Evolutionary conservation across 2,329 filamentous ascomycete species (phyloP).

Genomic region (Alternaria sp.): DNA sequence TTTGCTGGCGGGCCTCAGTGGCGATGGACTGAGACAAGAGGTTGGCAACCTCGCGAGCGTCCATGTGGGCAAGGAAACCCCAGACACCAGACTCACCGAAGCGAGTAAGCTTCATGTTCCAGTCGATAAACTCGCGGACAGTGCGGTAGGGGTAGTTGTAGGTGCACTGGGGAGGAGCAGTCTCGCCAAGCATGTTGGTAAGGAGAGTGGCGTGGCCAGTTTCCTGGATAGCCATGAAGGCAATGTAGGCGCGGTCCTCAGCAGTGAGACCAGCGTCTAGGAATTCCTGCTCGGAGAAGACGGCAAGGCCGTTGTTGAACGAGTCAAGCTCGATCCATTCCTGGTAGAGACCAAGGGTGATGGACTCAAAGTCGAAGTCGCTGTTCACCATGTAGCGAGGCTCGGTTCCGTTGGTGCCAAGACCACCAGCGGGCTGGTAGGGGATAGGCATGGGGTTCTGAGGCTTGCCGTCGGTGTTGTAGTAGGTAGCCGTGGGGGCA

Average conservation of each 20-base stretch:
- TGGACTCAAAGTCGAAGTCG: conserved; percentile 84
- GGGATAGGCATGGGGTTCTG: conserved; percentile 74
- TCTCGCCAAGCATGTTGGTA: conserved; percentile 78
- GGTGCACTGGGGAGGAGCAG: conserved; percentile 74
- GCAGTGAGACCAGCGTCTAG: conserved; percentile 70
- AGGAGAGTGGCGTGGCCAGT: conserved; percentile 79
- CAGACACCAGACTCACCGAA: conserved; percentile 82
- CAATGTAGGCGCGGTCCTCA: conserved; percentile 74
- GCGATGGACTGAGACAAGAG: conserved; percentile 79
- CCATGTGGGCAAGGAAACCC: conserved; percentile 80
- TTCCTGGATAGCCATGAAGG: conserved; percentile 82
- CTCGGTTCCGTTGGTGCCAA: conserved; percentile 78
- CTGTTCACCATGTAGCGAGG: conserved; percentile 80
- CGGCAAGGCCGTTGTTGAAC: conserved; percentile 77
- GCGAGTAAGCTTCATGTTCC: conserved; percentile 84
- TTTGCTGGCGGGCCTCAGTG: conserved; percentile 81
- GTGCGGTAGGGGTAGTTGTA: conserved; percentile 84
- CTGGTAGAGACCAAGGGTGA: conserved; percentile 78
- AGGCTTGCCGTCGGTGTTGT: conserved; percentile 75
- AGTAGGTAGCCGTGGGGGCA: conserved; percentile 69
- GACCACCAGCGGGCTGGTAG: conserved; percentile 73
- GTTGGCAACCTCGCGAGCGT: conserved; percentile 76
- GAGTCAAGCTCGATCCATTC: conserved; percentile 87
- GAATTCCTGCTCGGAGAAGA: conserved; percentile 75
- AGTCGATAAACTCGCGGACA: conserved; percentile 81